phyloP scores from a whole-genome alignment of 2,329 filamentous ascomycete genomes.

The Stachybotrys echinatus region DNA sequence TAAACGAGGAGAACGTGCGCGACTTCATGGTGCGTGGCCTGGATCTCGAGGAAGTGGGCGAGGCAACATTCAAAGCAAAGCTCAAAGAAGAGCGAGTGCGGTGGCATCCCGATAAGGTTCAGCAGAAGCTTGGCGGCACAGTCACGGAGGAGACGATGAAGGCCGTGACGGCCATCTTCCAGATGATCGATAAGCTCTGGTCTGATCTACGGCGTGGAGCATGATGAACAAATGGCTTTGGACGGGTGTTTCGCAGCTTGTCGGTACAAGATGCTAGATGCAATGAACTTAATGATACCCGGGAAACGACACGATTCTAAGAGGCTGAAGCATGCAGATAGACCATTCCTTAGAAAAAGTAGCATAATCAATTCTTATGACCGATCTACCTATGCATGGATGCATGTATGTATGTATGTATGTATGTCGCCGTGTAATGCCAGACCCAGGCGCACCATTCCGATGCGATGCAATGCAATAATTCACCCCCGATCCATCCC shows the following conservation, averaged over 20 bases:
- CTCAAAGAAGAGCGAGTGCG: constrained; percentile 83
- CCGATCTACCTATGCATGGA: too few relatives aligned
- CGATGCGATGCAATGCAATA: background rate
- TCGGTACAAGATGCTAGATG: too few relatives aligned
- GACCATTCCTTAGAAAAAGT: too few relatives aligned
- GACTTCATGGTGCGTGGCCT: constrained; percentile 59
- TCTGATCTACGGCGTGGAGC: constrained; percentile 45
- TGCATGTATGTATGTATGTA: background rate
- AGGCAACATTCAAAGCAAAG: constrained; percentile 38
- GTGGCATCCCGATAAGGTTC: constrained; percentile 98
- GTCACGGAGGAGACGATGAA: constrained; percentile 70
- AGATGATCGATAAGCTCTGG: constrained; percentile 82
- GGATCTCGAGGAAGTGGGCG: constrained; percentile 34
- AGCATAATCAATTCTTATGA: background rate
- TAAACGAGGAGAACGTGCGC: constrained; percentile 57
- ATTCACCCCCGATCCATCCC: too few relatives aligned
- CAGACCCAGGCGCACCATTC: background rate
- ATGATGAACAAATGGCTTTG: background rate
- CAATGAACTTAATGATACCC: background rate
- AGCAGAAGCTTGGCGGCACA: constrained; percentile 74
- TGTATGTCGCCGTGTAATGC: too few relatives aligned
- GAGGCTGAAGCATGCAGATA: background rate
- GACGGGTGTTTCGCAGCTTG: background rate
- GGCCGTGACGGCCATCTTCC: constrained; percentile 84
- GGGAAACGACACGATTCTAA: background rate